phyloP scores from a whole-genome alignment of 1,284 basidiomycete species.

The Malassezia brasiliensis region DNA sequence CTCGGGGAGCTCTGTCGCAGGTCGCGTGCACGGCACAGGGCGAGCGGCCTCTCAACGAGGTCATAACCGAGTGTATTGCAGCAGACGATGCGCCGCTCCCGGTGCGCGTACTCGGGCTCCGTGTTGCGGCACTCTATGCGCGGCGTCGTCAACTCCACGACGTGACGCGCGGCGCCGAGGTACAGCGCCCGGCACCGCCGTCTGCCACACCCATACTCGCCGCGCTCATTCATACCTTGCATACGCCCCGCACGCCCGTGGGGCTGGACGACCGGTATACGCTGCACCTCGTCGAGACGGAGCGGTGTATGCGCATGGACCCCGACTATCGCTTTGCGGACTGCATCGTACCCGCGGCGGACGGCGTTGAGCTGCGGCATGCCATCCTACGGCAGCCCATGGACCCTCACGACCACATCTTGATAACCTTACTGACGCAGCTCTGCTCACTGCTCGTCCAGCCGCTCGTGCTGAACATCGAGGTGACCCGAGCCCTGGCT shows the following conservation, averaged over 20 bases:
- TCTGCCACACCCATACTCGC: neutral
- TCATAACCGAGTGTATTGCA: neutral
- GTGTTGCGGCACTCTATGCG: neutral
- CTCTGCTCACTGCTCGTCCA: neutral
- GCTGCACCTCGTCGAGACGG: neutral
- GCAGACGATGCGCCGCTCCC: neutral
- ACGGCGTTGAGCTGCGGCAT: neutral
- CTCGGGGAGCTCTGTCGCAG: neutral
- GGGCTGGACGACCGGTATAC: neutral
- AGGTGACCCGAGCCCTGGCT: neutral
- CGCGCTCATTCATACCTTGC: neutral
- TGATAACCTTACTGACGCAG: neutral
- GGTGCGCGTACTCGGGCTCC: neutral
- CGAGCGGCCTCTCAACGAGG: neutral
- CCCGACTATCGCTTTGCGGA: neutral
- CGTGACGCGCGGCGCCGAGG: neutral
- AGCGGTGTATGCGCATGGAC: slow-evolving; percentile 2
- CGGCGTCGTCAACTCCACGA: neutral
- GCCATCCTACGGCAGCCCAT: neutral
- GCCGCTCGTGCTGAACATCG: neutral
- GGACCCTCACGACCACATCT: neutral
- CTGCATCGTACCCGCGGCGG: neutral
- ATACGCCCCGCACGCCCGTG: neutral
- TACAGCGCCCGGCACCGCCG: neutral
- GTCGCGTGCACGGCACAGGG: neutral